Base-by-base conservation (phyloP, 2,329 filamentous ascomycete genomes). In the Podosphaera xanthii region DNA sequence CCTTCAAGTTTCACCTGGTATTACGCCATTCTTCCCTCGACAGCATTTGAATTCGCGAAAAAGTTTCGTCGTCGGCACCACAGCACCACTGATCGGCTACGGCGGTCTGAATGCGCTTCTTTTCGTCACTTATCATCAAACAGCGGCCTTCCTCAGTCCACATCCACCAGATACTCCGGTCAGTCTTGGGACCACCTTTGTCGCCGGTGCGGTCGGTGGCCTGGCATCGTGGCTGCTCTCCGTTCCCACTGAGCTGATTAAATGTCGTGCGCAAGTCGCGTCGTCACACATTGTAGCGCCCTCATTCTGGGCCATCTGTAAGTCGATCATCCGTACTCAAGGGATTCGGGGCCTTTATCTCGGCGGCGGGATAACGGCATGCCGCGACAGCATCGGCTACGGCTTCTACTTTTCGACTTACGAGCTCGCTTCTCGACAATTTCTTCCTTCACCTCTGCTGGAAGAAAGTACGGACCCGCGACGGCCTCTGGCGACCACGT, bases 391-490 rank as follows among this genome's bases (percentile, higher is more conserved):
- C 60, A 79, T 96, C 59, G 91, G 91, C n/a, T 97, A 96, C 71
- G 91, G 90, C 0, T 96, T 96, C 70, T 97, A 96, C 69, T 97
- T 97, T 70, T 94, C 86, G 86, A 84, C 85, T 0, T 97, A 96
- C 68, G 86, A 94, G 70, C 73, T 90, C 60, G 80, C 77, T 63
- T 87, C 84, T 62, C 76, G 79, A 42, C 73, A 75, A 59, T 74
- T 82, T 70, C 3, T 44, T 4, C 10, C 40, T 8, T 8, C 33
- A 7, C 10, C 10, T 5, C 6, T 2, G 5, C 40, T 3, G 5
- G 40, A 44, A 3, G 4, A 4, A 14, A 8, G 10, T 3, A 44
- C 5, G 40, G 9, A 14, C 40, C 40, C 52, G 54, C 22, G 22
- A 22, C 22, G 22, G 22, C 22, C 22, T 22, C 22, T 22, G 48